Base-by-base conservation (phyloP, 2,329 filamentous ascomycete species). In the Claviceps sorghi region DNA sequence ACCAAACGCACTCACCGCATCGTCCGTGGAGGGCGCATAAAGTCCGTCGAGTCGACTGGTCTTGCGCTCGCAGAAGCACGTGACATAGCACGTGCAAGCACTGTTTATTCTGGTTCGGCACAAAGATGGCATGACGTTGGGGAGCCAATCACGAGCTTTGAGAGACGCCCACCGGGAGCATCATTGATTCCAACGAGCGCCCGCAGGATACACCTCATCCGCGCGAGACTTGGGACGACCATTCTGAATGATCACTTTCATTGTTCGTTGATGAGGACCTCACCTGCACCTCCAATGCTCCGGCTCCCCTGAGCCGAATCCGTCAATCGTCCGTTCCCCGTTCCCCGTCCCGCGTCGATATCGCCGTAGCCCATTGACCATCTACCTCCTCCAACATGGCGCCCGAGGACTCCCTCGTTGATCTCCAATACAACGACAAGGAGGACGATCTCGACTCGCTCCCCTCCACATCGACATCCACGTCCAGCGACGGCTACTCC, bases 371-470 rank as follows among this genome's bases (percentile, higher is more conserved):
- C 38, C 26, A 5, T 26, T 26, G 26, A 26, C 26, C 26, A 26
- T 40, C 50, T n/a, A 17, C 29, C 10, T 15, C 17, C 36, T 17
- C 36, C 45, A 26, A 22, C 46, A 66, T 66, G 64, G 54, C 69
- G 50, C 55, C 64, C 52, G 66, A 71, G 64, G 70, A 75, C 57
- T 76, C 77, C 38, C 59, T 67, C 55, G 73, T 74, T 66, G 65
- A 78, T 62, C 68, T 82, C 58, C 67, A 73, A 56, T 71, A 73
- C 49, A 68, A 73, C 55, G 75, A 80, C 53, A 70, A 75, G 53
- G 53, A 53, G 58, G 76, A 80, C 58, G 79, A 83, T 6, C 62
- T 83, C 59, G 79, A 82, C 64, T 83, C 80, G 51, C 73, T 85
- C 22, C 80, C 82, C 22, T 84, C 82, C 52, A 51, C 44, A 21